phyloP scores from a whole-genome alignment of 2,329 filamentous ascomycete genomes.

The Botrytis fragariae region DNA sequence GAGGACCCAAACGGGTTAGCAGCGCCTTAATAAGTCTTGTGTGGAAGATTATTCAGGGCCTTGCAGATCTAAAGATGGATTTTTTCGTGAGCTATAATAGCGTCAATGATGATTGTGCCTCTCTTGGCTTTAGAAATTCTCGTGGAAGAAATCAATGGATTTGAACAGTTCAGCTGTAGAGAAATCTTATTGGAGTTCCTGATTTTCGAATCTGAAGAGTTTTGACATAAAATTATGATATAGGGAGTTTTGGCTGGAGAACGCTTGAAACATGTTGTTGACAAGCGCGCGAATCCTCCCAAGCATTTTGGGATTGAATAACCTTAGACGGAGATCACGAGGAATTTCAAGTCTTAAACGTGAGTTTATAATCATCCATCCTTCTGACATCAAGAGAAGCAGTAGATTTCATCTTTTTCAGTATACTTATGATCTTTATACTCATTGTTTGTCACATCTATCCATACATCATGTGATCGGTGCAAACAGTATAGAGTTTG shows the following conservation, averaged over 20 bases:
- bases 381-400: background rate
- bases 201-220: too few relatives aligned
- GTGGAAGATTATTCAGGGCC: background rate
- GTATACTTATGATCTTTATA: background rate
- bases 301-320: background rate
- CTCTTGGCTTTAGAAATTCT: background rate
- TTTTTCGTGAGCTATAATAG: background rate
- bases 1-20: background rate
- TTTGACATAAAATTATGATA: background rate
- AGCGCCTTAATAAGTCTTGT: background rate
- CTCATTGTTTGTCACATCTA: background rate
- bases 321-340: background rate
- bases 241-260: background rate
- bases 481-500: background rate
- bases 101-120: background rate
- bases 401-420: background rate
- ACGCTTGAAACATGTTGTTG: background rate
- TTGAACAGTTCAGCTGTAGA: background rate
- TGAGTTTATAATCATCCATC: background rate
- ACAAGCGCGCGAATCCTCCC: background rate
- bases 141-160: background rate
- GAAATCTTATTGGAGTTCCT: background rate
- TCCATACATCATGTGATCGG: background rate
- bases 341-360: background rate
- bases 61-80: background rate